phyloP scores from a whole-genome alignment of 2,329 filamentous ascomycete species.

The Incumbomyces delicatus region DNA sequence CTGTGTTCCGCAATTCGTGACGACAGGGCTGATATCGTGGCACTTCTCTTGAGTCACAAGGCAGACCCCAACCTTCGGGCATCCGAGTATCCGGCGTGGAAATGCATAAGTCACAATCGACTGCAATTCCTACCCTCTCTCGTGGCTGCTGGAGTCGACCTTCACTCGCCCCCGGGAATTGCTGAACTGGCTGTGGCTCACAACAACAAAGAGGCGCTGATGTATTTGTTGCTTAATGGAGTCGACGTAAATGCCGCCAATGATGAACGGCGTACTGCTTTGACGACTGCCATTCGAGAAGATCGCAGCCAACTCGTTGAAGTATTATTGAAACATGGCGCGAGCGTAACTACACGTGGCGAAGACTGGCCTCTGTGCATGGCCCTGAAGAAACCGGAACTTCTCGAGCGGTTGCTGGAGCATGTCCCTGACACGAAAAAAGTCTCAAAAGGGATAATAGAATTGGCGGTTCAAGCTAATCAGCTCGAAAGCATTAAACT shows the following conservation, averaged over 20 bases:
- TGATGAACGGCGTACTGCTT: slow-evolving; percentile 48
- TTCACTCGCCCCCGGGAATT: slow-evolving; percentile 53
- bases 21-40: slow-evolving; percentile 52
- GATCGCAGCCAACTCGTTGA: slow-evolving; percentile 52
- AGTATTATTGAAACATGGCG: slow-evolving; percentile 47
- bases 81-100: slow-evolving; percentile 57
- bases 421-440: slow-evolving; percentile 43
- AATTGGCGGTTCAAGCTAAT: slow-evolving; percentile 57
- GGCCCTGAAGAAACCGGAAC: slow-evolving; percentile 52
- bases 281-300: slow-evolving; percentile 57
- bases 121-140: slow-evolving; percentile 51
- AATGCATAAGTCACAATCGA: slow-evolving; percentile 58
- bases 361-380: slow-evolving; percentile 63
- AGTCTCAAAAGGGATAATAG: slow-evolving; percentile 56
- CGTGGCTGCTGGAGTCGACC: slow-evolving; percentile 50
- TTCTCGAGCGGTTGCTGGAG: slow-evolving; percentile 51
- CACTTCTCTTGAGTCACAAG: slow-evolving; percentile 45
- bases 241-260: slow-evolving; percentile 52
- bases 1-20: slow-evolving; percentile 60
- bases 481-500: slow-evolving; percentile 59
- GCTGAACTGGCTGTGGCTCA: slow-evolving; percentile 53
- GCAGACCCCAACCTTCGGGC: slow-evolving; percentile 47
- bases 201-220: slow-evolving; percentile 52
- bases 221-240: slow-evolving; percentile 51
- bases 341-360: slow-evolving; percentile 53